Base-by-base conservation (phyloP, 2,329 filamentous ascomycete species). In the Coniochaeta pulveracea region DNA sequence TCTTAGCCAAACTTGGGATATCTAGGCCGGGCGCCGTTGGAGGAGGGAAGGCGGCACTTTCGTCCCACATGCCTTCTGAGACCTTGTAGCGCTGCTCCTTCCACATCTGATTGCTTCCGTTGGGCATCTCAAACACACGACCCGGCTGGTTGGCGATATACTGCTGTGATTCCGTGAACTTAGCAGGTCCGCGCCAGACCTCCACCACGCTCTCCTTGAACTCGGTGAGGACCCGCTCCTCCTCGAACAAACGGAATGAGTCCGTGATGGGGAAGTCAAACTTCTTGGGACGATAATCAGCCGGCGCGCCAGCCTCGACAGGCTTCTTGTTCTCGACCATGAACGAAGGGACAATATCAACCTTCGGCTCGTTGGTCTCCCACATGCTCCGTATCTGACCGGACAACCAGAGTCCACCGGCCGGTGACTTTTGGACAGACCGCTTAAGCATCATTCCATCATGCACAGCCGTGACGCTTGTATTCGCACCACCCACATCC, bases 141-240 rank as follows among this genome's bases (percentile, higher is more conserved):
- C 85, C 84, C 1, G 85, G 84, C 42, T 78, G 76, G 27, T 61
- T 68, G 52, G 73, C 79, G 37, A 79, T 78, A 30, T 76, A 66
- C 26, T 95, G 88, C 23, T 78, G 76, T 15, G 61, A 71, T 44
- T 56, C 59, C 26, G 57, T 55, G 47, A 85, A 76, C 40, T 76
- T 71, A 38, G 79, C 79, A 0, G 84, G 84, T 1, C 85, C 85
- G 17, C 76, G 74, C 89, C 91, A 98, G 10, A 89, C 77, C 59
- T 95, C 86, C 18, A 96, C 86, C 11, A 95, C 85, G 12, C 83
- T 93, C 61, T 98, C 93, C 63, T 98, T 98, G 72, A 93, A 98
- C 54, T 95, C 86, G 23, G 85, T 86, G 37, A 98, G 63, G 26
- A 94, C 80, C 34, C 89, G 83, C 56, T 96, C 91, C 63, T 98